Percentiles rank a stretch among this genome's conserved stretches.
phyloP scores from a whole-genome alignment of 2,329 filamentous ascomycete genomes.

The Monilinia polystroma region DNA sequence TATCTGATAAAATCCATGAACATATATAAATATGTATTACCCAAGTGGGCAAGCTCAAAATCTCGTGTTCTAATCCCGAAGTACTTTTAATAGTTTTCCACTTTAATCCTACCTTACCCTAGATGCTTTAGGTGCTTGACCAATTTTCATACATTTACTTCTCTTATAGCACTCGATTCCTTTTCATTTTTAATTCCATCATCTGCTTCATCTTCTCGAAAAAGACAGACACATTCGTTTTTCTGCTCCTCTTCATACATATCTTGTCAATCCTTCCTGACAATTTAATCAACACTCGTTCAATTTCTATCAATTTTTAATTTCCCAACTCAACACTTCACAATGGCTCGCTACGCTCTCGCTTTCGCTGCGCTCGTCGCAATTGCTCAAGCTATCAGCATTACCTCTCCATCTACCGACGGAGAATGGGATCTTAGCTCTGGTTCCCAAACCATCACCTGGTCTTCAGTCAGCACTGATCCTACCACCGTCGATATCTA shows the following conservation, averaged over 20 bases:
- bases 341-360: slow-evolving; percentile 23
- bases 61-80: slow-evolving; percentile 21
- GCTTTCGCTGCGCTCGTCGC: slow-evolving; percentile 20
- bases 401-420: slow-evolving; percentile 19
- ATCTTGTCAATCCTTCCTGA: slow-evolving; percentile 20
- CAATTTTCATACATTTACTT: slow-evolving; percentile 9
- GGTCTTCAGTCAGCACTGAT: slow-evolving; percentile 20
- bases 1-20: slow-evolving; percentile 10
- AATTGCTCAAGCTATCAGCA: slow-evolving; percentile 23
- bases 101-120: slow-evolving; percentile 2
- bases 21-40: not conserved
- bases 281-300: slow-evolving; percentile 10
- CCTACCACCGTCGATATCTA: slow-evolving; percentile 18
- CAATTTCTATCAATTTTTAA: slow-evolving; percentile 13
- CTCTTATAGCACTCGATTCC: not conserved
- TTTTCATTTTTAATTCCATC: slow-evolving; percentile 12
- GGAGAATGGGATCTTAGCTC: slow-evolving; percentile 19
- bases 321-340: slow-evolving; percentile 6
- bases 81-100: slow-evolving; percentile 19
- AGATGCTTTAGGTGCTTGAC: not conserved
- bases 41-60: slow-evolving; percentile 17
- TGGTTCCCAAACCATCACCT: slow-evolving; percentile 20
- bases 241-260: slow-evolving; percentile 2
- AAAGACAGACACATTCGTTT: slow-evolving; percentile 21
- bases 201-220: slow-evolving; percentile 8